Evolutionary conservation across 129 eudicot genomes (phyloP), one percentile per base, ranked within the genome.

Genomic region (Daucus carota): DNA sequence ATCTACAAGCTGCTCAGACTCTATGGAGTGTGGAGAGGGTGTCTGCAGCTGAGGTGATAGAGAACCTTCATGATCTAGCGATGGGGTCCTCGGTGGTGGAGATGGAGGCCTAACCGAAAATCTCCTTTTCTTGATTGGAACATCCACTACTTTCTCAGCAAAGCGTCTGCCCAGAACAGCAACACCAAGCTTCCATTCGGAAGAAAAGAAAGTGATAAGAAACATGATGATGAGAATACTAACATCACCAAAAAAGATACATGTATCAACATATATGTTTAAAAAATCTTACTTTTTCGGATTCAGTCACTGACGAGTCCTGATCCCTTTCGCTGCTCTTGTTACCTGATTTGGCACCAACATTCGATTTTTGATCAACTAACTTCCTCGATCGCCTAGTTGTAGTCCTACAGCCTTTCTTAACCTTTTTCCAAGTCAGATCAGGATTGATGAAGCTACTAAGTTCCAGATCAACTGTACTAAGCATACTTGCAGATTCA

Each of bases 101-200:
- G 75, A 72, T 72, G 75, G 75, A 42, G 75, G 18, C 70, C 62
- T 80, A 68, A 80, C 79, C 78, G 80, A 73, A 43, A 78, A 81
- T 70, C 94, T 85, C 80, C 96, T 83, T 81, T 92, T 92, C 91
- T 92, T 92, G 16, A 90, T 78, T 36, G 98, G 98, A 8, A 90
- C 91, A 75, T 86, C 85, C n/a, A 68, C 84, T 5, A 79, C 70
- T 82, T 84, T 87, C n/a, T 81, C 92, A 75, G 85, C 71, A 75
- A 84, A 81, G 62, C 69, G 82, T 48, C 83, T 87, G 33, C 89
- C 90, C 40, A 78, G 83, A 80, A 73, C 75, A 15, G 83, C 79
- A 66, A 74, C 92, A 78, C 87, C 89, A 67, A 84, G 84, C 98
- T 92, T 92, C 68, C 44, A 80, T 65, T 47, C 57, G 40, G 31